Percentiles rank a stretch among this genome's conserved stretches.
Conservation (phyloP, 495 filamentous ascomycete genomes). For the Pseudevernia furfuracea region DNA sequence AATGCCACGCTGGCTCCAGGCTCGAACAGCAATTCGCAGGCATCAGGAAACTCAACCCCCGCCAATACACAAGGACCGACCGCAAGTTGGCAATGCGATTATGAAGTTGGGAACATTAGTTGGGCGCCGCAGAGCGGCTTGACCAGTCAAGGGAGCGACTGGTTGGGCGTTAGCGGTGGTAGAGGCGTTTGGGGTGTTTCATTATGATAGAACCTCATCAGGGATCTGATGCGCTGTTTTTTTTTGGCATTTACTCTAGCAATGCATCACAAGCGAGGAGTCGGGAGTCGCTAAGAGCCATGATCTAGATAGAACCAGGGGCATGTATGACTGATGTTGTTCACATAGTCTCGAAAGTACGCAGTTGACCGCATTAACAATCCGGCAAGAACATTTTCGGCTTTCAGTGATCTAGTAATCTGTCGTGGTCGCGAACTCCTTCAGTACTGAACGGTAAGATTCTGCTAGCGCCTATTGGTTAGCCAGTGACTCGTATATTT, state of each 20-base stretch:
- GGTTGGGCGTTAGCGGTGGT: constrained; percentile 89
- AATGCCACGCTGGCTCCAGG: constrained; percentile 38
- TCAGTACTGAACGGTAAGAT: too few relatives aligned
- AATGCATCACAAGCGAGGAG: constrained; percentile 3
- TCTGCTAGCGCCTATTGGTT: background rate
- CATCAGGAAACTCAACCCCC: constrained; percentile 31
- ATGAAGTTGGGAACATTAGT: constrained; percentile 89
- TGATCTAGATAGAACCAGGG: background rate
- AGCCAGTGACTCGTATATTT: background rate
- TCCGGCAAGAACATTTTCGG: background rate
- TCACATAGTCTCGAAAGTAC: background rate
- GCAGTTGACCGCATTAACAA: background rate
- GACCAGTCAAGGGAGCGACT: constrained; percentile 73
- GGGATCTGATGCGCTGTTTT: background rate
- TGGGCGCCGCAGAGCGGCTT: constrained; percentile 79
- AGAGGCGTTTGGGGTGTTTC: constrained; percentile 86
- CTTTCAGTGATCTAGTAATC: background rate
- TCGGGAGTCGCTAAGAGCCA: background rate
- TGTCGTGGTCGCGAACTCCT: background rate
- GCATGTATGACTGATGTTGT: background rate
- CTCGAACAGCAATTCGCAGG: constrained; percentile 35
- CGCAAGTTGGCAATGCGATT: constrained; percentile 88
- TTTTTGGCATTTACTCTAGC: background rate
- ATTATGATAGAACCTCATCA: constrained; percentile 37
- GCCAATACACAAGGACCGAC: constrained; percentile 62